Percentiles rank a stretch among this genome's conserved stretches.
Evolutionary conservation across 148 eudicot genomes (phyloP).

Genomic region (Diospyros kaki): DNA sequence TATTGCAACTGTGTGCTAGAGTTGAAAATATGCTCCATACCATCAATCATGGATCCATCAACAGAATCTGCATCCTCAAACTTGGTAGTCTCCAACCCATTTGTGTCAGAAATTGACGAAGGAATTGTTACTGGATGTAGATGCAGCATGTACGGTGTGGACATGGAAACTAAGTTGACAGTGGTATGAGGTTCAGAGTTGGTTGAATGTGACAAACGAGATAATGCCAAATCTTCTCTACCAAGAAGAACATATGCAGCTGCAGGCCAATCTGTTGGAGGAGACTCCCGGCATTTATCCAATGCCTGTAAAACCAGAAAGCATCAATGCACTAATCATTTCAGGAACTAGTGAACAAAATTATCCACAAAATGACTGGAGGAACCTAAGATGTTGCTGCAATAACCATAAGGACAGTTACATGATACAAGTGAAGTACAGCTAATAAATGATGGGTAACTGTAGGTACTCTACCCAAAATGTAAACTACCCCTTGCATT

Average conservation of each 20-base stretch:
- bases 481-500: too few relatives aligned
- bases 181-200: slow-evolving; percentile 56
- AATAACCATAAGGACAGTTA: not conserved
- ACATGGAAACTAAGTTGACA: slow-evolving; percentile 65
- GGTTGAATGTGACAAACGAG: slow-evolving; percentile 40
- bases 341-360: not conserved
- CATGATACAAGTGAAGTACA: not conserved
- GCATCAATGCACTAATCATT: not conserved
- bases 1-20: slow-evolving; percentile 82
- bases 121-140: slow-evolving; percentile 85
- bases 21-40: slow-evolving; percentile 97
- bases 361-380: not conserved
- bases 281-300: slow-evolving; percentile 93
- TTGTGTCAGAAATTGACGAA: slow-evolving; percentile 64
- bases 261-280: slow-evolving; percentile 95
- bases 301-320: slow-evolving; percentile 46
- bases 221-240: slow-evolving; percentile 91
- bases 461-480: not conserved
- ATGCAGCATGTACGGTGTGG: slow-evolving; percentile 89
- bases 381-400: not conserved
- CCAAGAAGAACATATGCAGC: slow-evolving; percentile 99
- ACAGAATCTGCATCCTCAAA: slow-evolving; percentile 62
- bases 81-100: slow-evolving; percentile 51
- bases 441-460: not conserved
- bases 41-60: slow-evolving; percentile 71